A percentile compares a stretch with the other conserved stretches of the same genome.
These are phyloP conservation scores for Vigna radiata DNA, from an alignment of 306 rosid species.

Conservation along the genomic window DNA sequence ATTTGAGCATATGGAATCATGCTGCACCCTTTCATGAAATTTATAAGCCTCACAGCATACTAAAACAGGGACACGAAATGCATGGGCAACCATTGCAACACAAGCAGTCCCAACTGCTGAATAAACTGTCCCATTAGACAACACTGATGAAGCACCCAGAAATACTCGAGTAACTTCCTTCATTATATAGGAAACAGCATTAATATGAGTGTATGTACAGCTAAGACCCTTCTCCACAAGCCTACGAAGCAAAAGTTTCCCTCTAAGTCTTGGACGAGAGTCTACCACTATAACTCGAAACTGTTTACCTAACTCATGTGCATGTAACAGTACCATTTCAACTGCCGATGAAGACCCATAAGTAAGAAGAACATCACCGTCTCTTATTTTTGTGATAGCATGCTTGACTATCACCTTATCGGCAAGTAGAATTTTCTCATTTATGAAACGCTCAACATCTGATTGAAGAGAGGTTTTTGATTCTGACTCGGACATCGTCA, in stretches of 20 bases:
- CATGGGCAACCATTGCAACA: conserved; percentile 75
- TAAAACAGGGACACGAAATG: conserved; percentile 61
- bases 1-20: conserved; percentile 69
- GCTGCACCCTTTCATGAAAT: conserved; percentile 71
- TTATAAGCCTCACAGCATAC: conserved; percentile 73
- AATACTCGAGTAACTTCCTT: conserved; percentile 65
- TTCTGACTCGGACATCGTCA: conserved; percentile 60
- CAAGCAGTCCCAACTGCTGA: conserved; percentile 69
- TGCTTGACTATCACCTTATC: conserved; percentile 64
- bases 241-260: conserved; percentile 59
- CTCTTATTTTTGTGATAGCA: conserved; percentile 66
- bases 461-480: conserved; percentile 57
- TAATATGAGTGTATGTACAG: conserved; percentile 65
- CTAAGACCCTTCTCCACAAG: conserved; percentile 66
- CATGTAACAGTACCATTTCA: conserved; percentile 62
- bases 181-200: conserved; percentile 68
- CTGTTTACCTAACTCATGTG: conserved; percentile 63
- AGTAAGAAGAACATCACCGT: conserved; percentile 70
- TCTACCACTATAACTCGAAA: conserved; percentile 66
- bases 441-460: conserved; percentile 64
- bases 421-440: conserved; percentile 66
- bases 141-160: conserved; percentile 62
- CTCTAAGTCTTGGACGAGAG: conserved; percentile 68
- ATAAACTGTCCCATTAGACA: conserved; percentile 67
- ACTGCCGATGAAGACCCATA: conserved; percentile 61